Evolutionary conservation across 148 eudicot genomes (phyloP), one percentile per base, ranked within the genome.

Genomic region (Gaultheria prostrata): DNA sequence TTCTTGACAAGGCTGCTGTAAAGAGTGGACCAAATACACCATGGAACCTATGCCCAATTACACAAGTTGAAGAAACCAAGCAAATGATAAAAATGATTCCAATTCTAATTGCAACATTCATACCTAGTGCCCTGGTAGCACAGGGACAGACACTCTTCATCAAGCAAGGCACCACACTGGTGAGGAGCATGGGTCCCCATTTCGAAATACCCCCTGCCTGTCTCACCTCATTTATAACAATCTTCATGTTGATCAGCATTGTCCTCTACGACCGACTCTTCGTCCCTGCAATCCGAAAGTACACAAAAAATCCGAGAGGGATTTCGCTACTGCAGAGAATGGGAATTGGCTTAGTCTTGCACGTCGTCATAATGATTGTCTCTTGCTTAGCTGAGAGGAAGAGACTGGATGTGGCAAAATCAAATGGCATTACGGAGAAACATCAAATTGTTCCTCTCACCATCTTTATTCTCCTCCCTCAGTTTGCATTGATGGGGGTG

Each of bases 41-140:
- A 54, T 94, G 95, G 95, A 84, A 83, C 76, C 87, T 92, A 32
- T 92, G 94, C 82, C 57, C 96, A 6, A 90, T 92, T 3, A 93
- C 98, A 14, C 93, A 94, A 76, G 95, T 94, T 1, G 98, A 94
- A 85, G 96, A 94, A 84, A 91, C 98, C 1, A 94, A 94, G 63
- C 94, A 92, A 26, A 93, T 94, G 92, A 56, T 93, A 35, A 82
- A 86, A 76, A 92, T 94, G 94, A 84, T 94, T 17, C 98, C 98
- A 8, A 88, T 94, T 74, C 70, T 93, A 57, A 56, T 92, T 0
- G 88, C 89, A 51, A 93, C 93, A 3, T 86, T 94, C 2, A 77
- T 93, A 12, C 96, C 95, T 4, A 93, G 94, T 82, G 86, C 89
- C 6, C 92, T 94, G 93, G 46, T 87, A 15, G 93, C 98, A 9